phyloP scores from a whole-genome alignment of 495 filamentous ascomycete genomes.

The Daldinia concentrica region DNA sequence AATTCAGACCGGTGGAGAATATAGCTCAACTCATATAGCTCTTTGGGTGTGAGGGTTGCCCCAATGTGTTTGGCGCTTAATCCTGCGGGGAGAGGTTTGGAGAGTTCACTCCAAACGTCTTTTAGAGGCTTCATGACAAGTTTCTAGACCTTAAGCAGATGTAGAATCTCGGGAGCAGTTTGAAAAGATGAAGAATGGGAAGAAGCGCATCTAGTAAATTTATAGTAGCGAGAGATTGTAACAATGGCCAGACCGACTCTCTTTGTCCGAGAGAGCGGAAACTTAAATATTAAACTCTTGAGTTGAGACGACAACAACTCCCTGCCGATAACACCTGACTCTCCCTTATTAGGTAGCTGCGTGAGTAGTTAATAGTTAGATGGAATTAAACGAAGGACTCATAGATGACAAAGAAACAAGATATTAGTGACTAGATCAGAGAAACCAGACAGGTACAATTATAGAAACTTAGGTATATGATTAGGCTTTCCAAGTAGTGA shows the following conservation, averaged over 20 bases:
- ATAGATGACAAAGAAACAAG: constrained; percentile 18
- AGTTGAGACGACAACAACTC: constrained; percentile 3
- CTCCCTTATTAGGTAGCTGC: neutral
- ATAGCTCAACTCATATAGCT: constrained; percentile 35
- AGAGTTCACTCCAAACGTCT: constrained; percentile 41
- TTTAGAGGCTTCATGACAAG: constrained; percentile 35
- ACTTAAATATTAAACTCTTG: constrained; percentile 37
- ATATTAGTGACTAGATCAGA: neutral
- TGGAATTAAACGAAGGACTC: constrained; percentile 27
- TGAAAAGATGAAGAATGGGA: neutral
- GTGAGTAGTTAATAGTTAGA: neutral
- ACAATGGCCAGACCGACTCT: neutral
- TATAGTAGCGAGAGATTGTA: neutral
- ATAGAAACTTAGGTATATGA: constrained; percentile 24
- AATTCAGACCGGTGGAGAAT: constrained; percentile 40
- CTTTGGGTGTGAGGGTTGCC: constrained; percentile 16
- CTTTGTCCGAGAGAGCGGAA: constrained; percentile 33
- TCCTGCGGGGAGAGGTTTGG: constrained; percentile 37
- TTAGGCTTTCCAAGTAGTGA: constrained; percentile 9
- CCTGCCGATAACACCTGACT: neutral
- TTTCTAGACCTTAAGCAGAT: constrained; percentile 8
- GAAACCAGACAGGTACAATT: constrained; percentile 2
- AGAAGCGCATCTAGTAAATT: constrained; percentile 23
- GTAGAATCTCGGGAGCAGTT: neutral
- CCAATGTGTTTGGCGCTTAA: constrained; percentile 24